phyloP scores from a whole-genome alignment of 805 yeast genomes.

The Candida cerambycidarum region DNA sequence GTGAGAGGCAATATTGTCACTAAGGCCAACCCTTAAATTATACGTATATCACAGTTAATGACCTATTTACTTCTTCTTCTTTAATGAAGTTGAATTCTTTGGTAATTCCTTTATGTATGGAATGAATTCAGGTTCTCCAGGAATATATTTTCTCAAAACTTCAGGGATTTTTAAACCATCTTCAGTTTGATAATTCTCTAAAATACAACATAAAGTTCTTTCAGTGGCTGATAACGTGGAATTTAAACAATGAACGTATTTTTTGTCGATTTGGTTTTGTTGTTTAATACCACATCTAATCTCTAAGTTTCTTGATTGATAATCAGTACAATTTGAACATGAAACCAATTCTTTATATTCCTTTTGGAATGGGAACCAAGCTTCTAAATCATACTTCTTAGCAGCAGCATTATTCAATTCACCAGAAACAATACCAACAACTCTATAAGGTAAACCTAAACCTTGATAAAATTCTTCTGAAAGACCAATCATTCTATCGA shows the following conservation, averaged over 20 bases:
- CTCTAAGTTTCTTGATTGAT: constrained; percentile 97
- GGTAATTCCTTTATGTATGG: constrained; percentile 90
- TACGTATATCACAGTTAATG: too few species aligned
- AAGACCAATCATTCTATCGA: constrained; percentile 88
- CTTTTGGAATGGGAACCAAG: constrained; percentile 99
- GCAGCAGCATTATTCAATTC: constrained; percentile 99
- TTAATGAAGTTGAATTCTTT: constrained; percentile 85
- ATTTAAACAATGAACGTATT: constrained; percentile 97
- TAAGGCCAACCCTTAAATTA: too few species aligned
- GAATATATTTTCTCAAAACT: constrained; percentile 92
- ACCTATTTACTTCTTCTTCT: constrained; percentile 44
- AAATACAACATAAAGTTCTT: constrained; percentile 95
- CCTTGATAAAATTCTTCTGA: constrained; percentile 94
- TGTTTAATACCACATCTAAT: constrained; percentile 98
- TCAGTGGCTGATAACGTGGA: constrained; percentile 97
- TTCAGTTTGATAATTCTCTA: constrained; percentile 97
- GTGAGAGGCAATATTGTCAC: too few species aligned
- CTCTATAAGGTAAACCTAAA: constrained; percentile 91
- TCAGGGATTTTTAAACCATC: constrained; percentile 93
- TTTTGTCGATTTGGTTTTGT: constrained; percentile 92
- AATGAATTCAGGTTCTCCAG: constrained; percentile 97
- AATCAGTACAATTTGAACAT: constrained; percentile 98
- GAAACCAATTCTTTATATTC: constrained; percentile 98
- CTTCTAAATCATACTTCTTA: constrained; percentile 97
- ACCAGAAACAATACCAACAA: constrained; percentile 97